phyloP scores from a whole-genome alignment of 176 grass and related monocot species.

The Phoenix roebelenii region DNA sequence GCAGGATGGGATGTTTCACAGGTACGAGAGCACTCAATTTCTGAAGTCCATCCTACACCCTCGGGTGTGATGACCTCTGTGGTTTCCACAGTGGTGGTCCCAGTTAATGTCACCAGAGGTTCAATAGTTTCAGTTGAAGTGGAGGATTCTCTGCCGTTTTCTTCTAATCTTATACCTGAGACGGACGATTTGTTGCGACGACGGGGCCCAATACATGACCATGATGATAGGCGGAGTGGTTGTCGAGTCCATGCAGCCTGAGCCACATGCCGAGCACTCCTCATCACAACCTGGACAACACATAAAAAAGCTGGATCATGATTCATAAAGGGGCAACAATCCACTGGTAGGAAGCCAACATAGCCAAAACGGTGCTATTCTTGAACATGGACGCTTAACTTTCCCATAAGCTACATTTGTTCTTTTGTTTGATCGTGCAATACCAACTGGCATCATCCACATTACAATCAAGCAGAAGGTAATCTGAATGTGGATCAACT shows the following conservation, averaged over 20 bases:
- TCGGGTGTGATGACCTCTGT: constrained; percentile 40
- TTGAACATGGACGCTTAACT: too few species aligned
- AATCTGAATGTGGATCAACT: too few species aligned
- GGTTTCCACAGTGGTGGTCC: constrained; percentile 30
- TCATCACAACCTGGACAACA: constrained; percentile 77
- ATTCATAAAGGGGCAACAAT: neutral
- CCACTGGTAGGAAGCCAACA: too few species aligned
- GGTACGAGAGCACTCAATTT: constrained; percentile 27
- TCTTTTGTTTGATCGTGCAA: too few species aligned
- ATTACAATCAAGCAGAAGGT: too few species aligned
- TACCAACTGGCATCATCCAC: too few species aligned
- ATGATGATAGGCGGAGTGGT: constrained; percentile 70
- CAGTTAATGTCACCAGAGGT: constrained; percentile 32
- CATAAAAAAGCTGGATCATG: constrained; percentile 11
- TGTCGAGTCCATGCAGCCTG: constrained; percentile 79
- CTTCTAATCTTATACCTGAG: constrained; percentile 32
- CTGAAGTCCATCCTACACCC: constrained; percentile 30
- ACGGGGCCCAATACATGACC: constrained; percentile 81
- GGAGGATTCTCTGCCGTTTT: constrained; percentile 16
- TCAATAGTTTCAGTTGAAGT: constrained; percentile 18
- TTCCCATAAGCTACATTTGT: too few species aligned
- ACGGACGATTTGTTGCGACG: constrained; percentile 50
- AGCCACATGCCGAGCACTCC: constrained; percentile 66
- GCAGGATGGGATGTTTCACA: constrained; percentile 27
- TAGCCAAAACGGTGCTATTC: too few species aligned